Evolutionary conservation across 73 alveolate species (phyloP), one percentile per base, ranked within the genome.

Genomic region (Breviolum minutum): DNA sequence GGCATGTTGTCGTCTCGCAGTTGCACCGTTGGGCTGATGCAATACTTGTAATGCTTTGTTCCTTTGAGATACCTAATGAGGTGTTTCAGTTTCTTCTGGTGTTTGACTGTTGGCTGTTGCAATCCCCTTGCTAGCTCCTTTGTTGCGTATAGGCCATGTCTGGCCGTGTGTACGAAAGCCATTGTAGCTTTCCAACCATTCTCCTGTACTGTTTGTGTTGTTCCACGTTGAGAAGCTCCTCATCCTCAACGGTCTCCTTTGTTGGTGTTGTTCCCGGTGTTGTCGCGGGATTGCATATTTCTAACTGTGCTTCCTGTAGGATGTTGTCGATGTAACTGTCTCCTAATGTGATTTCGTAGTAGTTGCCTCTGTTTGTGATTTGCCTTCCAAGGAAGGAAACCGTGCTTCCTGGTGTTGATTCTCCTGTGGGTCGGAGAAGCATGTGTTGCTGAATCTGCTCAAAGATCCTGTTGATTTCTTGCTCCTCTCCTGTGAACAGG

Each of bases 151-250:
- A 79, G 87, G 71, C 29, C 48, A 84, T 61, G 61, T 84, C 94
- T 19, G 94, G 94, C 12, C 94, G 13, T 40, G 68, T 84, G 94
- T 84, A 61, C n/a, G 77, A 17, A 9, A 84, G 77, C 94, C 94
- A 84, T 61, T 84, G 94, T 2, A 84, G 74, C 94, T 84, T 84
- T 0, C 94, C 91, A 7, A 48, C 91, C 17, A 22, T 19, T 40
- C 91, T 13, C 12, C 83, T 73, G 83, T 73, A 73, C 5, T 9
- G n/a, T 73, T 1, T 32, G 5, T 73, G 10, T 73, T 73, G 40
- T 73, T 73, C 40, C n/a, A 10, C 14, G 83, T 24, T 24, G 83
- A 73, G 83, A 9, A 9, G 40, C n/a, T 14, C 40, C 83, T 73
- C 83, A 24, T 73, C 40, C 32, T 73, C 83, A 24, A 19, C 32